Evolutionary conservation across 2,329 filamentous ascomycete genomes (phyloP).

Genomic region (Endoconidiophora polonica): DNA sequence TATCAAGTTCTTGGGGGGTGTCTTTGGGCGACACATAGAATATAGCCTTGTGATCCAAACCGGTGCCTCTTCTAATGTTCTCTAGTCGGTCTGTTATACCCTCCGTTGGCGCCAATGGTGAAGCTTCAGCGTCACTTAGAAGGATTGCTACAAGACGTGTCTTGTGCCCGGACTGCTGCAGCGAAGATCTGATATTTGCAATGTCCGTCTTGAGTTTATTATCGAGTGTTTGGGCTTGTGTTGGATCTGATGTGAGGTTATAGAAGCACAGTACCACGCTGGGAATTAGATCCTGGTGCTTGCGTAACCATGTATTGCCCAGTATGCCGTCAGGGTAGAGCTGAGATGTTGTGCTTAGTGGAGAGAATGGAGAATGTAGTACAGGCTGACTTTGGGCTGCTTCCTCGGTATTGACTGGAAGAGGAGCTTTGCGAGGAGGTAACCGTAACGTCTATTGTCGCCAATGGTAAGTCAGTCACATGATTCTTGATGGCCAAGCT

Average conservation of each 20-base stretch:
- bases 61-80: conserved; percentile 62
- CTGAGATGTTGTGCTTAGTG: conserved; percentile 64
- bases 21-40: conserved; percentile 69
- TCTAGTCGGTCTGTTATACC: conserved; percentile 53
- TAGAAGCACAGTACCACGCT: conserved; percentile 72
- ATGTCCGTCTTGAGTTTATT: conserved; percentile 81
- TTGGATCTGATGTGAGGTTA: conserved; percentile 52
- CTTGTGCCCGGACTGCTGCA: conserved; percentile 57
- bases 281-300: conserved; percentile 74
- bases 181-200: conserved; percentile 52
- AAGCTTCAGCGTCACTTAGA: conserved; percentile 49
- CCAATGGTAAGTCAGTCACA: background rate
- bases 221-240: conserved; percentile 62
- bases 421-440: conserved; percentile 38
- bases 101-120: conserved; percentile 30
- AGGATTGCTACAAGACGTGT: conserved; percentile 62
- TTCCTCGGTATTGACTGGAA: conserved; percentile 33
- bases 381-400: conserved; percentile 29
- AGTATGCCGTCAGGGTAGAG: conserved; percentile 84
- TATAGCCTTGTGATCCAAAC: conserved; percentile 66
- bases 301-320: conserved; percentile 65
- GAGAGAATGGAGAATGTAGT: conserved; percentile 86
- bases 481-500: conserved; percentile 11
- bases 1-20: conserved; percentile 52
- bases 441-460: conserved; percentile 32